Base-by-base conservation (phyloP, 306 rosid species). In the Mimosa bimucronata region DNA sequence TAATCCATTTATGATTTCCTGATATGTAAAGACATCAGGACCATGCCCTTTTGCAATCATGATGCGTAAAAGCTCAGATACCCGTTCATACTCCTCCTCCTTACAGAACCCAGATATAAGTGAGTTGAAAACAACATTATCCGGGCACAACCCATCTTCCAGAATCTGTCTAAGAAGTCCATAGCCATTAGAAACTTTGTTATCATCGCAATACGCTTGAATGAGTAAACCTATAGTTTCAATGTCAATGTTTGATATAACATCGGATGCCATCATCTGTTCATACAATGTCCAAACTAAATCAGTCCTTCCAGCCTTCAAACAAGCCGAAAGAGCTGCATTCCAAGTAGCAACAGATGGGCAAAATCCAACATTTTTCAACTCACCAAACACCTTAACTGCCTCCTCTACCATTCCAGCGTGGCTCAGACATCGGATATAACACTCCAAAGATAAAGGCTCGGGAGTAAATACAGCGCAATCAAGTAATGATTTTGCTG, bases 231-330 rank as follows among this genome's bases (percentile, higher is more conserved):
- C 88, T 75, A 89, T 87, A 68, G 97, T 92, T 80, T 90, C 80
- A 9, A 83, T 87, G 70, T 77, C 81, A 76, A 89, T 78, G 80
- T 79, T 79, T 48, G 81, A 82, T 3, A 68, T 86, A 83, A 81
- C 91, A 83, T 86, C 89, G 66, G 84, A 84, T 79, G 83, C 86
- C 80, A 78, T 69, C 97, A 94, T 86, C 77, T 84, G 84, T 28
- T 73, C 80, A 76, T 92, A 94, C 85, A 92, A 85, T 48, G 44
- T 88, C 98, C 97, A 88, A 67, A 91, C 58, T 80, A 89, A 67
- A 81, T 87, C 91, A 37, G 85, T 89, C 83, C 90, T 91, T 67
- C 79, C 66, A 65, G 40, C 78, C 73, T 80, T 90, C 82, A 89
- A 79, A 88, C 89, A 91, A 69, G 85, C 84, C 3, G 71, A 46